Conservation (phyloP, 1,284 basidiomycete species). For the Moniliophthora roreri region DNA sequence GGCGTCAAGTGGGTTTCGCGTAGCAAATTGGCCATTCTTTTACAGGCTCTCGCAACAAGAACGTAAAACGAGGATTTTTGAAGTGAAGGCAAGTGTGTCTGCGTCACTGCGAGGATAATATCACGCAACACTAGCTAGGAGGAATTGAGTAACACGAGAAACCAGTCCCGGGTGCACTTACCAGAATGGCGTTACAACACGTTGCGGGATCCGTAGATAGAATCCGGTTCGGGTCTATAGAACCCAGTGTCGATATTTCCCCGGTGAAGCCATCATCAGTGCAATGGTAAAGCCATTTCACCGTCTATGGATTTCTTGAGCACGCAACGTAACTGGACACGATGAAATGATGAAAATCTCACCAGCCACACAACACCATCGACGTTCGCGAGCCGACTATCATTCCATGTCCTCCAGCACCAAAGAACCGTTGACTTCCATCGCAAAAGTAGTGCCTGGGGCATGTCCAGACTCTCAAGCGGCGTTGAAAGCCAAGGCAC, state of each 20-base stretch:
- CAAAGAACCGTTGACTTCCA: slow-evolving; percentile 58
- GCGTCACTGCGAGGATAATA: not conserved
- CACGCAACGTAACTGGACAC: not conserved
- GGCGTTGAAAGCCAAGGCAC: slow-evolving; percentile 22
- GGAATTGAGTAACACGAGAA: not conserved
- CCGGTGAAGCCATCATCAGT: slow-evolving; percentile 21
- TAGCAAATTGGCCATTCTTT: too few species aligned
- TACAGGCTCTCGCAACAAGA: too few species aligned
- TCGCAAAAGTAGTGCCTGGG: slow-evolving; percentile 47
- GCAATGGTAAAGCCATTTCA: slow-evolving; percentile 47
- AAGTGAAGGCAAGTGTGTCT: too few species aligned
- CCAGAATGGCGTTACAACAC: not conserved
- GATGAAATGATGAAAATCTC: slow-evolving; percentile 19
- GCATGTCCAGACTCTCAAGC: slow-evolving; percentile 35
- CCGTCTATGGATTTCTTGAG: slow-evolving; percentile 37
- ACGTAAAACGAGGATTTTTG: too few species aligned
- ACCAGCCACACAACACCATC: slow-evolving; percentile 54
- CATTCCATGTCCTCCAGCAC: slow-evolving; percentile 65
- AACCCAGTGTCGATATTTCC: not conserved
- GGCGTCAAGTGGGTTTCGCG: too few species aligned
- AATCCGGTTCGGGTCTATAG: not conserved
- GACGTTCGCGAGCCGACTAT: slow-evolving; percentile 45
- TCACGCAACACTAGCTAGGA: not conserved
- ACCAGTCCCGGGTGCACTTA: not conserved
- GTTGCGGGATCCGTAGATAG: slow-evolving; percentile 13